Evolutionary conservation across 108 stramenopile species (phyloP).

Genomic region (Skeletonema marinoi): DNA sequence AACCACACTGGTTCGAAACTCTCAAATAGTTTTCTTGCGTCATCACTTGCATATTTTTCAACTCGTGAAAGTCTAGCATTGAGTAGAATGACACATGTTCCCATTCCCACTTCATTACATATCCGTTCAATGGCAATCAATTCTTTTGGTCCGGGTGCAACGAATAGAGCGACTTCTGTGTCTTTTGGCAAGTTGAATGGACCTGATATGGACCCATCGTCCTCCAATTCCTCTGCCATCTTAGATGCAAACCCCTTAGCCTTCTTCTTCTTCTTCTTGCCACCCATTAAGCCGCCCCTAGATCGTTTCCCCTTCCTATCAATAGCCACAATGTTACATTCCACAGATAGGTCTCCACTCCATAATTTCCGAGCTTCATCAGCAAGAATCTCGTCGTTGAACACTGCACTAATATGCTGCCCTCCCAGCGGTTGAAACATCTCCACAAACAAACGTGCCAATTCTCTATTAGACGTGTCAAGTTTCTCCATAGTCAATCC

Average conservation of each 20-base stretch:
- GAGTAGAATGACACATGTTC: conserved; percentile 77
- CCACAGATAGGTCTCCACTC: conserved; percentile 65
- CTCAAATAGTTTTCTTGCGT: conserved; percentile 59
- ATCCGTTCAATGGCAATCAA: conserved; percentile 71
- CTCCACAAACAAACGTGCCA: conserved; percentile 83
- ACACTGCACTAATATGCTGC: conserved; percentile 70
- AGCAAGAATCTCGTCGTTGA: conserved; percentile 62
- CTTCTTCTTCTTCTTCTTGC: conserved; percentile 44
- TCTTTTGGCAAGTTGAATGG: conserved; percentile 66
- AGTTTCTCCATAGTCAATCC: conserved; percentile 56
- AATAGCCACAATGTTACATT: conserved; percentile 69
- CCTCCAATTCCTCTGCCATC: conserved; percentile 68
- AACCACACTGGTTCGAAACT: conserved; percentile 78
- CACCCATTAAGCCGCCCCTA: conserved; percentile 34
- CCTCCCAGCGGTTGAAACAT: conserved; percentile 90
- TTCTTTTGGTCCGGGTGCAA: conserved; percentile 83
- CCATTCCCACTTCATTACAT: conserved; percentile 71
- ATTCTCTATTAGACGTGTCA: conserved; percentile 81
- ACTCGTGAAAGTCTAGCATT: conserved; percentile 72
- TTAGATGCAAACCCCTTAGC: conserved; percentile 84
- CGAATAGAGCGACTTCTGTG: conserved; percentile 83
- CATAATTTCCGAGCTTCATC: conserved; percentile 70
- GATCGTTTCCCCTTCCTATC: conserved; percentile 52
- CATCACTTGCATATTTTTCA: conserved; percentile 61
- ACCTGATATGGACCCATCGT: conserved; percentile 44